Evolutionary conservation across 208 protist genomes (phyloP), one percentile per base, ranked within the genome.

Genomic region (Acanthamoeba lenticulata): DNA sequence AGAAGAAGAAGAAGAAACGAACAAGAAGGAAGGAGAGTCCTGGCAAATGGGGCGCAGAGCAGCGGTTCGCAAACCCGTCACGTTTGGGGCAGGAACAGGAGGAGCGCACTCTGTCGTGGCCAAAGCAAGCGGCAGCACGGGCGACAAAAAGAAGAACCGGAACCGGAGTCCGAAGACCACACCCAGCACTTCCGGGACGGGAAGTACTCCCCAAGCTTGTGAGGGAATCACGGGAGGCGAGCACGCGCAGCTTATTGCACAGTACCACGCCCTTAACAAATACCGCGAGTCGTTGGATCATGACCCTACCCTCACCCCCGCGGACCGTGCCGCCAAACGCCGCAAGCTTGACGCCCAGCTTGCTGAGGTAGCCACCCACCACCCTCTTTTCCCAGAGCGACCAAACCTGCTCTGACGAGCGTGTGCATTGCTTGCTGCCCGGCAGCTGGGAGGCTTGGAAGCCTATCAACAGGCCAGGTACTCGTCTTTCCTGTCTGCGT

Each of bases 211-310:
- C n/a, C n/a, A n/a, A n/a, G n/a, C n/a, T n/a, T n/a, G n/a, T n/a
- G n/a, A n/a, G n/a, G n/a, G n/a, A n/a, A n/a, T 44, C 45, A 42
- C 81, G 9, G 29, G 34, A 42, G 81, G 81, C 1, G 81, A 92
- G 88, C 88, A 92, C 17, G 60, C 36, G 1, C 32, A 77, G 88
- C 60, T 92, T 1, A 92, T 92, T 57, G 38, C 60, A 5, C 29
- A 79, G 55, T 92, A 79, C 42, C 88, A 92, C 27, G 45, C 88
- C 42, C 38, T 92, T 27, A 92, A 92, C 65, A 92, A 92, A n/a
- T 92, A 92, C 65, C 45, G 36, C 3, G 88, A 92, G 62, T 79
- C 60, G 7, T 15, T 92, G 21, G 65, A 92, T 15, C 88, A 79
- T 36, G 60, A 92, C 17, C 88, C 88, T 15, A 92, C 52, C 55